Evolutionary conservation across 306 rosid genomes (phyloP), one percentile per base, ranked within the genome.

Genomic region (Gillenia trifoliata): DNA sequence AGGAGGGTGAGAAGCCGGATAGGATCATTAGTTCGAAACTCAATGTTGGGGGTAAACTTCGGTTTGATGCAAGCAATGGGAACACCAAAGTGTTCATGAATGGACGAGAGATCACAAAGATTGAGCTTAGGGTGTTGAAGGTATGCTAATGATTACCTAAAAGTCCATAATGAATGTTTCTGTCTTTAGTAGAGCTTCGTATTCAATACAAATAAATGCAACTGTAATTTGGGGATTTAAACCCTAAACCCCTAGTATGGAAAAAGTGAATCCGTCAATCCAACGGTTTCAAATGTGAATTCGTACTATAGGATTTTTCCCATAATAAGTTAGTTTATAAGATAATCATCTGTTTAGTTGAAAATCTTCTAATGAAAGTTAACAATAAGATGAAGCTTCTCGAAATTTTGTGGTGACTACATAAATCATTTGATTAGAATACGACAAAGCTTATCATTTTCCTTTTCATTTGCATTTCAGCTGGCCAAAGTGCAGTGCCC

Each of bases 401-500:
- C 20, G 45, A 10, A 33, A 20, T 64, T 64, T 64, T 20, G 5
- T 33, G 45, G 15, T 8, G 15, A 41, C 28, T 64, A 9, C 28
- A 20, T 33, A 34, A 64, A 31, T 64, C 38, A 64, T 64, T 64
- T 64, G 15, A 33, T 33, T 62, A n/a, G 4, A 19, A 29, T 62
- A 62, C 2, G 26, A 33, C 41, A 33, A 73, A 74, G 65, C 76
- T 70, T 72, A 63, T 83, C 17, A 66, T 49, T 52, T 54, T 20
- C 41, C 11, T 28, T 71, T 64, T 23, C 41, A 47, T 28, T 74
- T 75, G 41, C 77, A 49, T 77, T 80, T 77, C 93, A 92, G 98
- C 83, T 92, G 75, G 98, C 98, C 74, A 92, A 87, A 43, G 98
- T 92, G 73, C 98, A 92, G 75, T 92, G 98, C 70, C 98, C 98